A percentile compares a stretch with the other conserved stretches of the same genome.
Evolutionary conservation across 352 stramenopile genomes (phyloP).

Genomic region (Phytophthora nicotianae): DNA sequence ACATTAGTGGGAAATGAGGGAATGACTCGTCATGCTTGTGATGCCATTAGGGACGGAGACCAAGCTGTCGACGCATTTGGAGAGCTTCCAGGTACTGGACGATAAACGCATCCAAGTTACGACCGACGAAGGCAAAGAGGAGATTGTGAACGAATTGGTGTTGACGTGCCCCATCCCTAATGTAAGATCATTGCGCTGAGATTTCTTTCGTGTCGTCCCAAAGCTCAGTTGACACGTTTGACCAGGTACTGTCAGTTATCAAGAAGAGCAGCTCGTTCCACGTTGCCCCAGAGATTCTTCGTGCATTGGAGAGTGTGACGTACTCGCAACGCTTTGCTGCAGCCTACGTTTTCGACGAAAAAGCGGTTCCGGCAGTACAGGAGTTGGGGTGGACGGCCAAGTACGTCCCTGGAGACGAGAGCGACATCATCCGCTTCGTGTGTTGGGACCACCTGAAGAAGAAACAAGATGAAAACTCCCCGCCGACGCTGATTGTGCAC

Average conservation of each 20-base stretch:
- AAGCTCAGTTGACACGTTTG: constrained; percentile 1
- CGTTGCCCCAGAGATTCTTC: constrained; percentile 29
- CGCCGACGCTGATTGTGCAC: constrained; percentile 58
- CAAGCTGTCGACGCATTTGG: constrained; percentile 46
- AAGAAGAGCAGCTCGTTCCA: constrained; percentile 51
- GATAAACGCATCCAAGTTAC: constrained; percentile 52
- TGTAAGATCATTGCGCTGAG: constrained; percentile 22
- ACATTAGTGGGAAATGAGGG: not conserved
- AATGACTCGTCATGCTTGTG: not conserved
- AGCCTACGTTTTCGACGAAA: constrained; percentile 64
- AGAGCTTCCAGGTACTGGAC: constrained; percentile 63
- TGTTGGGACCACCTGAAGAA: constrained; percentile 86
- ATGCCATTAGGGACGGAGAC: constrained; percentile 40
- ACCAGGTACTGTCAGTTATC: constrained; percentile 59
- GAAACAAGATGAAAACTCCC: constrained; percentile 31
- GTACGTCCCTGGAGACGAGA: constrained; percentile 58
- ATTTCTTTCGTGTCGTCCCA: constrained; percentile 16
- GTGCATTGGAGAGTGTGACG: constrained; percentile 47
- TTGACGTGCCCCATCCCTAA: constrained; percentile 72
- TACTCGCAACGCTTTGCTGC: constrained; percentile 79
- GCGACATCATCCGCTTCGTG: constrained; percentile 72
- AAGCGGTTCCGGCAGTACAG: constrained; percentile 39
- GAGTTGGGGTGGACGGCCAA: constrained; percentile 67
- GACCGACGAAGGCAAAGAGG: constrained; percentile 43
- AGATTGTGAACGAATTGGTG: constrained; percentile 70